Conservation (phyloP, 106 monocot genomes). For the Platanthera zijinensis region DNA sequence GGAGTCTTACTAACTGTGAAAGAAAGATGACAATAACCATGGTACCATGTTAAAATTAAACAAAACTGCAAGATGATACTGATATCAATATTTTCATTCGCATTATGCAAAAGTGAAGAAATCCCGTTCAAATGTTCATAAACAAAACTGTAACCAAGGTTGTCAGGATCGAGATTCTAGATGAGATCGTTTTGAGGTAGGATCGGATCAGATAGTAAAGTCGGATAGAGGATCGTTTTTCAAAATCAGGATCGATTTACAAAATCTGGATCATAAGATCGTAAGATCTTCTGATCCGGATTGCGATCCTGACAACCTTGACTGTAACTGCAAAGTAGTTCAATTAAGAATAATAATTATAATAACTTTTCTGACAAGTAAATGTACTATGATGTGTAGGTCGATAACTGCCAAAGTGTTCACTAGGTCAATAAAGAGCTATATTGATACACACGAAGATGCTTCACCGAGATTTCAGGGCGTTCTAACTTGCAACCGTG, state of each 20-base stretch:
- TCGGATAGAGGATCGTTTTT: too few relatives aligned
- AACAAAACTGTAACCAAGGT: too few relatives aligned
- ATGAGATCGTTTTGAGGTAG: too few relatives aligned
- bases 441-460: constrained; percentile 36
- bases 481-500: constrained; percentile 54
- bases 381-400: constrained; percentile 17
- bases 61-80: not conserved
- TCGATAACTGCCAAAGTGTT: constrained; percentile 66
- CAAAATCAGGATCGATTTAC: too few relatives aligned
- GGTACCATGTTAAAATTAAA: not conserved
- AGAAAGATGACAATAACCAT: not conserved
- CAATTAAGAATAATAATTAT: not conserved
- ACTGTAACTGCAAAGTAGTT: not conserved
- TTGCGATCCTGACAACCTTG: too few relatives aligned
- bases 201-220: too few relatives aligned
- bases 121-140: not conserved
- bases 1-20: too few relatives aligned
- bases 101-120: not conserved
- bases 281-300: too few relatives aligned
- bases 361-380: not conserved
- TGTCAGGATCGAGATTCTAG: too few relatives aligned
- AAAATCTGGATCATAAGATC: too few relatives aligned
- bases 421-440: constrained; percentile 29
- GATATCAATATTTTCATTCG: not conserved
- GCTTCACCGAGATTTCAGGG: constrained; percentile 26